Percentiles rank a stretch among this genome's conserved stretches.
Conservation (phyloP, 2,329 filamentous ascomycete genomes). For the Ceratocystiopsis minuta region DNA sequence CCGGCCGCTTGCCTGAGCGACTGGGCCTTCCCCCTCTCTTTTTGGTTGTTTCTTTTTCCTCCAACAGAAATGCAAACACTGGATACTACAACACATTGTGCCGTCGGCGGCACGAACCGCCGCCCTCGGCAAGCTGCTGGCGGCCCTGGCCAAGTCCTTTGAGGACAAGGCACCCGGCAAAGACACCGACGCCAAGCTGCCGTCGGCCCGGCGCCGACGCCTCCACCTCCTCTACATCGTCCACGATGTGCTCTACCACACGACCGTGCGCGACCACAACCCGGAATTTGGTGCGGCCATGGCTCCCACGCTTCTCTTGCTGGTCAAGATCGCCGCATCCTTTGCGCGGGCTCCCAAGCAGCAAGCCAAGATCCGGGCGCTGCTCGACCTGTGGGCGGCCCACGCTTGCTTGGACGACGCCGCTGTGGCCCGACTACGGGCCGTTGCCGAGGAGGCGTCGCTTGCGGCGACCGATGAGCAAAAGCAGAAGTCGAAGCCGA, state of each 20-base stretch:
- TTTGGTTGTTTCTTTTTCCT: background rate
- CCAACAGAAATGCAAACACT: slow-evolving; percentile 69
- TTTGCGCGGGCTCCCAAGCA: slow-evolving; percentile 47
- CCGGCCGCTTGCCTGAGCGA: background rate
- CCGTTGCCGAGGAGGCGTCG: slow-evolving; percentile 22
- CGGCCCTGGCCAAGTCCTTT: slow-evolving; percentile 47
- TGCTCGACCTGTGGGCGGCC: slow-evolving; percentile 55
- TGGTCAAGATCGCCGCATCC: slow-evolving; percentile 40
- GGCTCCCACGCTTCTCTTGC: slow-evolving; percentile 39
- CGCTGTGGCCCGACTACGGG: slow-evolving; percentile 39
- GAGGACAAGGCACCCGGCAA: slow-evolving; percentile 5
- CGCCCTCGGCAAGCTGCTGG: slow-evolving; percentile 59
- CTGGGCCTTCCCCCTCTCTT: background rate
- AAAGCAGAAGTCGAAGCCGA: slow-evolving; percentile 10
- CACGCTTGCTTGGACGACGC: slow-evolving; percentile 38
- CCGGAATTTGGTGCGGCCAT: slow-evolving; percentile 36
- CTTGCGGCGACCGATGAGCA: slow-evolving; percentile 18
- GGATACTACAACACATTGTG: slow-evolving; percentile 58
- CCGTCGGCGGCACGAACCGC: slow-evolving; percentile 46
- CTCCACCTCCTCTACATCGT: slow-evolving; percentile 63
- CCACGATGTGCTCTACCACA: slow-evolving; percentile 61
- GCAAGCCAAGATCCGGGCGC: slow-evolving; percentile 40
- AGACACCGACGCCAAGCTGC: slow-evolving; percentile 12
- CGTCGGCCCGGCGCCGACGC: slow-evolving; percentile 42
- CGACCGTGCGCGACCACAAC: slow-evolving; percentile 31